These are phyloP conservation scores for Heliamphora pulchella DNA, from an alignment of 179 eudicot genomes.

Conservation along the genomic window DNA sequence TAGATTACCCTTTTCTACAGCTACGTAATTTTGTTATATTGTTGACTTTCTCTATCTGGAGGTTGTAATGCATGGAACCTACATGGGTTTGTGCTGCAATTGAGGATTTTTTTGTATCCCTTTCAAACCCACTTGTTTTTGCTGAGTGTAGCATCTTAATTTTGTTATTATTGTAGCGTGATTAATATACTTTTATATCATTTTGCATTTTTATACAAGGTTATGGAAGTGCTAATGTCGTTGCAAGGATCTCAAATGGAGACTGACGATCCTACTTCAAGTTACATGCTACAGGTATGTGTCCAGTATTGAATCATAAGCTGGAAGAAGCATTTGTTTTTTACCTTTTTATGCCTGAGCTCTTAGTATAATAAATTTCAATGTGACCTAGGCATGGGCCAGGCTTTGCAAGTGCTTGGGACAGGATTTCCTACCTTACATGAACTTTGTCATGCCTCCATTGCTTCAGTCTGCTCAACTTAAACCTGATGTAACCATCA, in stretches of 20 bases:
- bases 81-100: background rate
- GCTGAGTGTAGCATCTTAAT: background rate
- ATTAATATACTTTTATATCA: background rate
- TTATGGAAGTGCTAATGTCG: slow-evolving; percentile 95
- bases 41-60: background rate
- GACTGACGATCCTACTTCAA: slow-evolving; percentile 87
- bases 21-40: background rate
- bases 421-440: slow-evolving; percentile 94
- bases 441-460: slow-evolving; percentile 97
- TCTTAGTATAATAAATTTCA: slow-evolving; percentile 9
- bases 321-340: background rate
- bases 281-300: slow-evolving; percentile 90
- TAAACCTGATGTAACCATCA: slow-evolving; percentile 89
- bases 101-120: background rate
- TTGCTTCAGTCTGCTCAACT: slow-evolving; percentile 93
- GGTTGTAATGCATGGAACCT: background rate
- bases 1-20: background rate
- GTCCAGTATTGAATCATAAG: background rate
- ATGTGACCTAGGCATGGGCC: slow-evolving; percentile 77
- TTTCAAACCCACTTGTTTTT: background rate
- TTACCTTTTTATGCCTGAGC: background rate
- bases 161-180: background rate
- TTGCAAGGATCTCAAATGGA: slow-evolving; percentile 96
- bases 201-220: slow-evolving; percentile 36
- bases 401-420: slow-evolving; percentile 97